These are phyloP conservation scores for Magnolia sinica DNA, from an alignment of 164 flowering plant species.

Conservation along the genomic window DNA sequence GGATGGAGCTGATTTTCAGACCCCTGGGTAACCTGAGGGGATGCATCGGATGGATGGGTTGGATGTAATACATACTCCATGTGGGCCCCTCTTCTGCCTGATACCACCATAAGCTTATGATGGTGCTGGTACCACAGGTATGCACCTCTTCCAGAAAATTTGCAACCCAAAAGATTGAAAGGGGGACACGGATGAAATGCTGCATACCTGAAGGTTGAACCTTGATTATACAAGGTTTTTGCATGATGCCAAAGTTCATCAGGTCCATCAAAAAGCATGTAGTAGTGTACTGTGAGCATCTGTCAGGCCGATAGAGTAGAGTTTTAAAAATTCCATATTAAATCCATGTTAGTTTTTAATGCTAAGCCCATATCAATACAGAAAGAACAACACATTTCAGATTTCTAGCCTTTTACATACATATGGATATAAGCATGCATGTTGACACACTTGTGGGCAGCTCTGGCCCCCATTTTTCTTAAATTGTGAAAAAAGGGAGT, in stretches of 20 bases:
- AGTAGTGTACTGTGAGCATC: slow-evolving; percentile 98
- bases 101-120: too few species aligned
- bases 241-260: slow-evolving; percentile 87
- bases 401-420: background rate
- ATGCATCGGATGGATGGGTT: too few species aligned
- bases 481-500: too few species aligned
- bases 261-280: slow-evolving; percentile 86
- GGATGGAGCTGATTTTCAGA: too few species aligned
- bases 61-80: too few species aligned
- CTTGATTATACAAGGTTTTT: slow-evolving; percentile 58
- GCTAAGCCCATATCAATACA: too few species aligned
- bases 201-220: slow-evolving; percentile 72
- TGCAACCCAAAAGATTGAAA: background rate
- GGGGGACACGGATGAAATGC: background rate
- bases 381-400: background rate
- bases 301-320: slow-evolving; percentile 29
- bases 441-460: too few species aligned
- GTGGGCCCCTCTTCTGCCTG: too few species aligned
- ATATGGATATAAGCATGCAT: background rate
- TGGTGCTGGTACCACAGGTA: background rate
- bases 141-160: background rate
- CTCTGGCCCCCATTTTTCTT: too few species aligned
- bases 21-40: too few species aligned
- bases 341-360: background rate
- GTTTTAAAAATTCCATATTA: background rate